phyloP scores from a whole-genome alignment of 23 red algal genomes.

The Gracilariopsis chorda region DNA sequence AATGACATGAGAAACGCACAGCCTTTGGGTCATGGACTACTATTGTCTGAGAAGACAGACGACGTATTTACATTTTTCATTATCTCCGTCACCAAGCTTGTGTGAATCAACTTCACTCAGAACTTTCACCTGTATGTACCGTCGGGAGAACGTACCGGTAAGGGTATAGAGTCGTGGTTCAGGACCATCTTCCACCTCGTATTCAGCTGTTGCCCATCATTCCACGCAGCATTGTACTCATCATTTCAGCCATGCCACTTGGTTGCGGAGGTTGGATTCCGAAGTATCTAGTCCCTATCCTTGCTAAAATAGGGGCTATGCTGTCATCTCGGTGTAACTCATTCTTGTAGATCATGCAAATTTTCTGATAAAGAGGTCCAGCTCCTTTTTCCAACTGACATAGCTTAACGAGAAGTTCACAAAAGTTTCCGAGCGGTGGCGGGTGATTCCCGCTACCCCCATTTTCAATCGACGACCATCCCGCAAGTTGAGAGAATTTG shows the following conservation, averaged over 20 bases:
- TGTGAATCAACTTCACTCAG: no score
- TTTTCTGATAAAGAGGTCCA: constrained; percentile 27
- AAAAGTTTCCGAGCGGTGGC: constrained; percentile 52
- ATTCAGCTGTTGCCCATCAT: constrained; percentile 8
- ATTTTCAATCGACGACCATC: constrained; percentile 29
- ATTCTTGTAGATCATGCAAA: not conserved
- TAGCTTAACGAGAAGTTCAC: constrained; percentile 40
- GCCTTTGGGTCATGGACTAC: no score
- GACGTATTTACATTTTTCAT: no score
- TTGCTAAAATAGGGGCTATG: not conserved
- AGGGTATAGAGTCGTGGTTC: no score
- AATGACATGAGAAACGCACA: no score
- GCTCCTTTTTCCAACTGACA: constrained; percentile 20
- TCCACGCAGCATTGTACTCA: constrained; percentile 38
- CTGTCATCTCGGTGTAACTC: constrained; percentile 30
- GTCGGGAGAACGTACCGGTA: no score
- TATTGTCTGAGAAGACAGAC: no score
- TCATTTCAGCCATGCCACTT: constrained; percentile 39
- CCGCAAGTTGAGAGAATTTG: not conserved
- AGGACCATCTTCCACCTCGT: no score
- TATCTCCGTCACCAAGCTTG: no score
- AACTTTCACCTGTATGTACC: no score
- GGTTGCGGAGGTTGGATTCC: constrained; percentile 45
- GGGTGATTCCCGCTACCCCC: not conserved
- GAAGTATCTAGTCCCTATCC: constrained; percentile 30